phyloP scores from a whole-genome alignment of 768 basidiomycete species.

The Suillus brevipes region DNA sequence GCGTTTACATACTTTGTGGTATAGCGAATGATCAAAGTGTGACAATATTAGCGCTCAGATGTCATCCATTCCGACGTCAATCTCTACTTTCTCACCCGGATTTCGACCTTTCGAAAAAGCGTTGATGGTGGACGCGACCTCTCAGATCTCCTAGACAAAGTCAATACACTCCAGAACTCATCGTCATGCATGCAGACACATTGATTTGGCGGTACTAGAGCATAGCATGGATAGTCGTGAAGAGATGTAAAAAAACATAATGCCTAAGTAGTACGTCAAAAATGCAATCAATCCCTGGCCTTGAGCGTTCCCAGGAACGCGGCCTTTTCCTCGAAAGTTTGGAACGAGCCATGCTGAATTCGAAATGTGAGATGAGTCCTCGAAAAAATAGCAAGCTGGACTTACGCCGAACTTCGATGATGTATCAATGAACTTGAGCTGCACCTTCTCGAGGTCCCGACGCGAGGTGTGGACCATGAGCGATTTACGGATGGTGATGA shows the following conservation, averaged over 20 bases:
- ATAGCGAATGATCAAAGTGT: background rate
- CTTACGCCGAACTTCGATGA: slow-evolving; percentile 95
- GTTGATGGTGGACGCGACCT: no score
- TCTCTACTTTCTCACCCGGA: slow-evolving; percentile 97
- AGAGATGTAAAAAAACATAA: slow-evolving; percentile 36
- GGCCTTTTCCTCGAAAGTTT: slow-evolving; percentile 94
- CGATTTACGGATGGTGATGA: slow-evolving; percentile 95
- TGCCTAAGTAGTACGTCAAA: slow-evolving; percentile 40
- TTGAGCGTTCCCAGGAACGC: slow-evolving; percentile 94
- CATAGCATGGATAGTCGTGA: slow-evolving; percentile 41
- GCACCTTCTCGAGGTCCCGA: slow-evolving; percentile 95
- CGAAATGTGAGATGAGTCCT: slow-evolving; percentile 6
- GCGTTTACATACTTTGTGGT: slow-evolving; percentile 1
- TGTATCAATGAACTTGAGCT: slow-evolving; percentile 98
- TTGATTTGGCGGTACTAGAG: slow-evolving; percentile 35
- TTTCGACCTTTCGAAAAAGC: slow-evolving; percentile 35
- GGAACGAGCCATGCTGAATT: slow-evolving; percentile 88
- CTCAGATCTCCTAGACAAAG: background rate
- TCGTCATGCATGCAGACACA: slow-evolving; percentile 12
- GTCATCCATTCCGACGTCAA: slow-evolving; percentile 87
- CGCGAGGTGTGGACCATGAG: slow-evolving; percentile 96
- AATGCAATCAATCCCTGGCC: slow-evolving; percentile 62
- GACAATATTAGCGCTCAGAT: slow-evolving; percentile 47
- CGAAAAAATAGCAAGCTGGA: slow-evolving; percentile 17
- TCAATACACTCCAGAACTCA: background rate